These are phyloP conservation scores for Phalaenopsis aphrodite DNA, from an alignment of 106 monocot genomes.

Conservation along the genomic window DNA sequence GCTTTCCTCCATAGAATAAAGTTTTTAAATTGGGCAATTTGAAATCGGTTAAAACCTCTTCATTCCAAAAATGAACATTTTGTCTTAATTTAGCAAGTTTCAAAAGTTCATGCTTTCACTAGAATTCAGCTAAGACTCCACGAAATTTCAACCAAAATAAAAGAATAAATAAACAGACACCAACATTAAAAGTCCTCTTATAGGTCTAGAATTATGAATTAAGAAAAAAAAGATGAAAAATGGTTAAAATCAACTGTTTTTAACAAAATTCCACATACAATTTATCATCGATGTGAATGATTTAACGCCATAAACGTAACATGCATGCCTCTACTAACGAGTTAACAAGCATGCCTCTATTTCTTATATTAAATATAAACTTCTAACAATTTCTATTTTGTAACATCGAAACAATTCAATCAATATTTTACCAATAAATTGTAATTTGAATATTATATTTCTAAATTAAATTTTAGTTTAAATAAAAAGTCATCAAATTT, in stretches of 20 bases:
- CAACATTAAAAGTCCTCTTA: too few relatives aligned
- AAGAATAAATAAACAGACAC: too few relatives aligned
- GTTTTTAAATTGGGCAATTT: background rate
- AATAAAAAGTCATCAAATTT: background rate
- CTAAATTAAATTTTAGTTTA: too few relatives aligned
- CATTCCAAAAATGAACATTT: background rate
- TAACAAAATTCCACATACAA: background rate
- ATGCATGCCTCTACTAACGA: background rate
- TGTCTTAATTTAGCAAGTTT: background rate
- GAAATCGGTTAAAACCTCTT: background rate
- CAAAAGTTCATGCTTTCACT: background rate
- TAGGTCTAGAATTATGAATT: too few relatives aligned
- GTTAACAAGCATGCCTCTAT: background rate
- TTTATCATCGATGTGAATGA: background rate
- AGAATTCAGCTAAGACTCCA: background rate
- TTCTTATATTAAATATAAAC: background rate
- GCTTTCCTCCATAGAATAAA: background rate
- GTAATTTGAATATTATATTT: background rate
- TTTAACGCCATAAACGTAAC: background rate
- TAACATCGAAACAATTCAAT: background rate
- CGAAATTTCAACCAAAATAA: background rate
- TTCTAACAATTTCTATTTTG: background rate
- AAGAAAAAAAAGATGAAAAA: too few relatives aligned
- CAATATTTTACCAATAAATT: background rate
- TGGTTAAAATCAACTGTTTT: background rate